Evolutionary conservation across 805 yeast genomes (phyloP).

Genomic region (Zygosaccharomyces siamensis): DNA sequence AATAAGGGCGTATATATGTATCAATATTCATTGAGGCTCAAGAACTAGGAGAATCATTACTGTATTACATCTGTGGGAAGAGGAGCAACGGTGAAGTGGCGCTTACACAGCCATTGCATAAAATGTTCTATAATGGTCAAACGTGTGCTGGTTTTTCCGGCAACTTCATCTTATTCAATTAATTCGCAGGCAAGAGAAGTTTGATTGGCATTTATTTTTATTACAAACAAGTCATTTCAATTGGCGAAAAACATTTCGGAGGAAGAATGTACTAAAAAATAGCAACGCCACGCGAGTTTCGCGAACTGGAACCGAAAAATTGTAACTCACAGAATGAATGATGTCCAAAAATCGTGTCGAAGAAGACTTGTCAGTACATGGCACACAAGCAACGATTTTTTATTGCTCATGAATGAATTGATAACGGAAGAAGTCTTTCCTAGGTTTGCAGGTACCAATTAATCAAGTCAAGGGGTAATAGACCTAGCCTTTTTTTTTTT

Average conservation of each 20-base stretch:
- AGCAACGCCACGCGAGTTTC: background rate
- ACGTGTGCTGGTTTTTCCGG: background rate
- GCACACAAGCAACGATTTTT: background rate
- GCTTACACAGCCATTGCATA: background rate
- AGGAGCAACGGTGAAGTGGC: background rate
- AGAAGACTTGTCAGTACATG: background rate
- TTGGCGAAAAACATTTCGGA: background rate
- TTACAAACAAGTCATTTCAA: background rate
- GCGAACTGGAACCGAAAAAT: background rate
- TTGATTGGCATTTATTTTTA: background rate
- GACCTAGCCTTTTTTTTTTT: no score
- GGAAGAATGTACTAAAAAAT: background rate
- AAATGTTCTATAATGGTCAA: background rate
- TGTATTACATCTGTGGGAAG: background rate
- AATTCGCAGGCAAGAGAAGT: background rate
- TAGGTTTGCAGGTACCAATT: no score
- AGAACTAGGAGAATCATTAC: background rate
- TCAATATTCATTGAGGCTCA: background rate
- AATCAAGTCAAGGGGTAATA: no score
- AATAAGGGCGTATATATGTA: background rate
- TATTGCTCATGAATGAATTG: no score
- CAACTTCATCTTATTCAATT: background rate
- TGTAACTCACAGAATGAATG: background rate
- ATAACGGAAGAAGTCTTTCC: no score
- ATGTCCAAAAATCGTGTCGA: background rate